Percentiles rank a stretch among this genome's conserved stretches.
Evolutionary conservation across 2,329 filamentous ascomycete species (phyloP).

Genomic region (Colletotrichum euphorbiae): DNA sequence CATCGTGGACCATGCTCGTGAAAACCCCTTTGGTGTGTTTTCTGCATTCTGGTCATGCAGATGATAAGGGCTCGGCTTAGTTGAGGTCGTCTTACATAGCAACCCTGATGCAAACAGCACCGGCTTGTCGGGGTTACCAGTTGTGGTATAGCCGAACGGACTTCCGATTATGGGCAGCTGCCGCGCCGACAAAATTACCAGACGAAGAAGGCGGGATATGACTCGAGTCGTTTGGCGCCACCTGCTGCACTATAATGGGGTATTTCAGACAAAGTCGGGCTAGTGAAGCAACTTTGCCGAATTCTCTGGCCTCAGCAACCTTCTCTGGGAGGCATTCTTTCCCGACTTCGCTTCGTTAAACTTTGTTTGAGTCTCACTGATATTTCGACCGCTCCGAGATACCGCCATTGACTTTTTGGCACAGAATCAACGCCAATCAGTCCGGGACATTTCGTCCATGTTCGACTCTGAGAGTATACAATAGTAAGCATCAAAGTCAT

Average conservation of each 20-base stretch:
- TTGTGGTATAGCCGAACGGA: not conserved
- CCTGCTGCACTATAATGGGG: not conserved
- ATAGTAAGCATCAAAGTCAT: no score
- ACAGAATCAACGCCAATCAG: no score
- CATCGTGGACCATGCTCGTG: not conserved
- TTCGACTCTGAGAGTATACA: no score
- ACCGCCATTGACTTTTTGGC: not conserved
- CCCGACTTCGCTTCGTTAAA: no score
- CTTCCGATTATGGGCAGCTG: not conserved
- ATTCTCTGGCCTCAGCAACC: not conserved
- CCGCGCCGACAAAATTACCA: no score
- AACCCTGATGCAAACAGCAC: not conserved
- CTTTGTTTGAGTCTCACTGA: no score
- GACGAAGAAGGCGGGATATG: no score
- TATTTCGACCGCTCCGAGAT: no score
- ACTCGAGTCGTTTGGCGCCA: not conserved
- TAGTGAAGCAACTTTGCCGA: not conserved
- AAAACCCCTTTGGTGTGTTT: not conserved
- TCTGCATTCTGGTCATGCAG: not conserved
- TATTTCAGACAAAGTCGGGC: not conserved
- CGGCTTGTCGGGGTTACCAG: not conserved
- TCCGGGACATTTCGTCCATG: no score
- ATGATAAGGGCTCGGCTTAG: conserved; percentile 1
- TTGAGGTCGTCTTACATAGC: not conserved
- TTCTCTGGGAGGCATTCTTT: no score